These are phyloP conservation scores for Tinospora cordifolia DNA, from an alignment of 164 flowering plant species.

Conservation along the genomic window DNA sequence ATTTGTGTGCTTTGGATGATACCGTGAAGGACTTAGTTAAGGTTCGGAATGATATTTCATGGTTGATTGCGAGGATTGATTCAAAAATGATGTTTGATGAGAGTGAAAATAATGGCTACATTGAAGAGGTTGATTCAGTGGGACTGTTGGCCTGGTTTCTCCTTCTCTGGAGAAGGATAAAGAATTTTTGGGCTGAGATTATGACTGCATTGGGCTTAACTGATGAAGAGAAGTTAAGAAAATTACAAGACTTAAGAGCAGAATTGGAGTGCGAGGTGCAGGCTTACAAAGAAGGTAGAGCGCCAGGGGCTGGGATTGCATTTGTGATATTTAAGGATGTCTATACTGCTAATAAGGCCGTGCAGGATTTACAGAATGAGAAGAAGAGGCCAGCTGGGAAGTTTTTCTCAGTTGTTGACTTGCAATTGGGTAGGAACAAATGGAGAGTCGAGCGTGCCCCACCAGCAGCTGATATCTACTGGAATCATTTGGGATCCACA, in stretches of 20 bases:
- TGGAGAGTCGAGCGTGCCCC: constrained; percentile 99
- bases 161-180: constrained; percentile 33
- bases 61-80: constrained; percentile 73
- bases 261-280: constrained; percentile 64
- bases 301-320: constrained; percentile 89
- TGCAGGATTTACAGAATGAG: constrained; percentile 79
- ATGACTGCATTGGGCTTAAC: constrained; percentile 50
- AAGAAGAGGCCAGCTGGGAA: constrained; percentile 68
- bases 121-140: constrained; percentile 19
- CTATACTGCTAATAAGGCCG: constrained; percentile 81
- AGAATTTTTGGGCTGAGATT: constrained; percentile 34
- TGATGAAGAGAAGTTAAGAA: constrained; percentile 65
- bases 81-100: constrained; percentile 38
- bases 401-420: constrained; percentile 79
- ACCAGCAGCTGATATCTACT: constrained; percentile 80
- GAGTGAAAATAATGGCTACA: constrained; percentile 25
- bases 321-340: constrained; percentile 95
- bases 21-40: constrained; percentile 59
- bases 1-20: constrained; percentile 87
- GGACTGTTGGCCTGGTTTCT: constrained; percentile 27
- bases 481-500: constrained; percentile 88
- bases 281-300: constrained; percentile 74
- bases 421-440: constrained; percentile 72
- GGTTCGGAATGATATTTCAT: constrained; percentile 71
- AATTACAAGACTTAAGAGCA: constrained; percentile 66